Conservation (phyloP, 2,329 filamentous ascomycete genomes). For the Penicillium nordicum region DNA sequence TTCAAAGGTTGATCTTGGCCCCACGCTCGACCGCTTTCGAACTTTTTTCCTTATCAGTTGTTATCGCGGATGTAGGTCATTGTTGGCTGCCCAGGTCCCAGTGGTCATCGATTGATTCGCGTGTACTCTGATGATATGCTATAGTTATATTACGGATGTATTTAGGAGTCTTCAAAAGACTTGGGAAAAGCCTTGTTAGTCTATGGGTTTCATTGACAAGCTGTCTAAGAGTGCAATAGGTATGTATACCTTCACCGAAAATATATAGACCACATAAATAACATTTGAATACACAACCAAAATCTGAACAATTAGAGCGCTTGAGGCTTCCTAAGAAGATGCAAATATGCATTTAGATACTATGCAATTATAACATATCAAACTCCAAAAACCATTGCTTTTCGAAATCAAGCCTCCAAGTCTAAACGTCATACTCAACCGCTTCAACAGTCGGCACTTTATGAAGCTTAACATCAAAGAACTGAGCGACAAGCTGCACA, state of each 20-base stretch:
- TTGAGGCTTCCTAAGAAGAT: not conserved
- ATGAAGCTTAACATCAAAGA: constrained; percentile 28
- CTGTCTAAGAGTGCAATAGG: not conserved
- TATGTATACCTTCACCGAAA: not conserved
- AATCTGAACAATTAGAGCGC: rapidly evolving
- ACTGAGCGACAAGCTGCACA: constrained; percentile 29
- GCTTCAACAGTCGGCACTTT: constrained; percentile 32
- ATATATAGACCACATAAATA: not conserved
- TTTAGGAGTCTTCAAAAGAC: not conserved
- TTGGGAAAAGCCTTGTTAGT: too few relatives aligned
- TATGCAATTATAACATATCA: not conserved
- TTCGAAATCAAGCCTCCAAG: not conserved
- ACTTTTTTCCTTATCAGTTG: constrained; percentile 25
- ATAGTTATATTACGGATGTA: not conserved
- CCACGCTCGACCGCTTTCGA: constrained; percentile 20
- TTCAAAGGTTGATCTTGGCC: constrained; percentile 13
- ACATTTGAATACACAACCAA: not conserved
- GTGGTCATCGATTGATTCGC: not conserved
- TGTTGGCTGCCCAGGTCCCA: not conserved
- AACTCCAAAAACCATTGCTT: not conserved
- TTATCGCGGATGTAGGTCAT: constrained; percentile 14
- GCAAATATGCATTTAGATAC: too few relatives aligned
- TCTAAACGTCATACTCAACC: constrained; percentile 32
- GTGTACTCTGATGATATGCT: not conserved
- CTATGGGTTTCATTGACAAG: not conserved